These are phyloP conservation scores for Laburnicola sp. DNA, from an alignment of 2,329 filamentous ascomycete species.

Conservation along the genomic window DNA sequence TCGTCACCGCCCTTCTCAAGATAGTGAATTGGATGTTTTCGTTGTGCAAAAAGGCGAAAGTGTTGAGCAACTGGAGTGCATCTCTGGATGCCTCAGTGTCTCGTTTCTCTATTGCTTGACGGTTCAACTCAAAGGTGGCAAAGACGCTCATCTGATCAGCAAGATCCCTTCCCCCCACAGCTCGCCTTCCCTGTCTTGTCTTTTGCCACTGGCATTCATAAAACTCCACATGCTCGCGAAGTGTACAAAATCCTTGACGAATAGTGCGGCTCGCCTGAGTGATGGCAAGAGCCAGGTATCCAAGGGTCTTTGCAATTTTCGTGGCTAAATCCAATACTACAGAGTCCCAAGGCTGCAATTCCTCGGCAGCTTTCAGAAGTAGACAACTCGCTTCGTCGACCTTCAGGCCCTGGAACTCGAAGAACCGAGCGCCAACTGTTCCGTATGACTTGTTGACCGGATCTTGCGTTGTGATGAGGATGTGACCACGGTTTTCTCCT, in stretches of 20 bases:
- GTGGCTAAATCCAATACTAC: background rate
- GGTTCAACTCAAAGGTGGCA: background rate
- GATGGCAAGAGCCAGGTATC: conserved; percentile 30
- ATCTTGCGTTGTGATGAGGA: conserved; percentile 31
- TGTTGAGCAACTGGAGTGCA: conserved; percentile 8
- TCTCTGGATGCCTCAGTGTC: background rate
- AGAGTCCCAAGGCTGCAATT: conserved; percentile 19
- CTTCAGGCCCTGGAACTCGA: conserved; percentile 24
- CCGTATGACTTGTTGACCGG: conserved; percentile 20
- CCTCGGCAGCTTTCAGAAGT: conserved; percentile 25
- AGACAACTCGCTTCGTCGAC: conserved; percentile 23
- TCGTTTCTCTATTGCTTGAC: background rate
- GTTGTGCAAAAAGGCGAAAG: conserved; percentile 13
- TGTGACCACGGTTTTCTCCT: conserved; percentile 20
- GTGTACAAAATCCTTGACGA: conserved; percentile 18
- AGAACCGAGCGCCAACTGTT: conserved; percentile 22
- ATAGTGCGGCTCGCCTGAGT: conserved; percentile 28
- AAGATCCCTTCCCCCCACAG: background rate
- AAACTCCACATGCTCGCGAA: conserved; percentile 22
- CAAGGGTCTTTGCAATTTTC: conserved; percentile 21
- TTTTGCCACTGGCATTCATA: conserved; percentile 17
- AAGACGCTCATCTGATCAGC: background rate
- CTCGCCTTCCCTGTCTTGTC: conserved; percentile 7
- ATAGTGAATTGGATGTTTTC: conserved; percentile 12
- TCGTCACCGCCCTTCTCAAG: conserved; percentile 6